phyloP scores from a whole-genome alignment of 768 basidiomycete species.

The Grammothele lineata region DNA sequence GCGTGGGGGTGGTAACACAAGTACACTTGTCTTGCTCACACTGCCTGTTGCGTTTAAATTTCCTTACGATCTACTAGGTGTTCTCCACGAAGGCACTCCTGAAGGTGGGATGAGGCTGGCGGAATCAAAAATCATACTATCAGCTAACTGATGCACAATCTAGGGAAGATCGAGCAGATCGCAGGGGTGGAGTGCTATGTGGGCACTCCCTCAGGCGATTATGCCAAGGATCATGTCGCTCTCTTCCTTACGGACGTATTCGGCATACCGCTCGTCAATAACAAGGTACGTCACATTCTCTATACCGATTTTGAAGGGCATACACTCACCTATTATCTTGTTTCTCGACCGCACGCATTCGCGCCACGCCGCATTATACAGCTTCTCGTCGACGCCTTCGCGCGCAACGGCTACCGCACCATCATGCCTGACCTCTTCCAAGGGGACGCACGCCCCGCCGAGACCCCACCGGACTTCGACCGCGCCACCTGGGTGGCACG shows the following conservation, averaged over 20 bases:
- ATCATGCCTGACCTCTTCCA: constrained; percentile 26
- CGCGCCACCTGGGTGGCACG: constrained; percentile 29
- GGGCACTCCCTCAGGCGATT: constrained; percentile 32
- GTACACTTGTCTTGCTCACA: not conserved
- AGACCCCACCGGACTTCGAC: constrained; percentile 22
- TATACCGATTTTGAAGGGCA: not conserved
- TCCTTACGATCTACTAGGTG: no score
- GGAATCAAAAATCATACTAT: not conserved
- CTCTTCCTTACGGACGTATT: constrained; percentile 37
- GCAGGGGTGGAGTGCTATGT: constrained; percentile 39
- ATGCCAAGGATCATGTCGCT: constrained; percentile 32
- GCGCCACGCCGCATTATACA: not conserved
- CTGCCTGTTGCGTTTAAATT: no score
- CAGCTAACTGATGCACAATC: not conserved
- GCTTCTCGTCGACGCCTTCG: constrained; percentile 30
- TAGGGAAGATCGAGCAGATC: constrained; percentile 34
- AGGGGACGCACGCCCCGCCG: constrained; percentile 19
- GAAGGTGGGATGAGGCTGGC: constrained; percentile 12
- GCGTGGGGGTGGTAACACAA: not conserved
- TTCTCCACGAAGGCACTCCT: constrained; percentile 18
- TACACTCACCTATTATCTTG: not conserved
- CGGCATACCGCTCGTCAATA: constrained; percentile 27
- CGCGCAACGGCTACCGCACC: constrained; percentile 28
- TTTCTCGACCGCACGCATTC: not conserved
- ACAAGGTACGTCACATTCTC: constrained; percentile 17